Percentiles rank a stretch among this genome's conserved stretches.
phyloP scores from a whole-genome alignment of 1,284 basidiomycete genomes.

The Tilletia indica region DNA sequence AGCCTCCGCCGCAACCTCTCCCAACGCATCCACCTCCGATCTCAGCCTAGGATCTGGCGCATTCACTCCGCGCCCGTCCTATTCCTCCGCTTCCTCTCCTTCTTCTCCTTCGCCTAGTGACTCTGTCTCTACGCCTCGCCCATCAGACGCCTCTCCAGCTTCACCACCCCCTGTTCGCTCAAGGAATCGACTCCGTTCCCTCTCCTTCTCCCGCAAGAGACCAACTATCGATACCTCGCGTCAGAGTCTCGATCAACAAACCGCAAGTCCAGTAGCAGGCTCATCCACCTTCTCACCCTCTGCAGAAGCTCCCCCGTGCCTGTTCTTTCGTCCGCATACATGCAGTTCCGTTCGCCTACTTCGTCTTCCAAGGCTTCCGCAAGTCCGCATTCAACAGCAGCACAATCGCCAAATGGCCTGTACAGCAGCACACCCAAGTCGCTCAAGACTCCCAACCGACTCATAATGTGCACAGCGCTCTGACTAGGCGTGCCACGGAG shows the following conservation, averaged over 20 bases:
- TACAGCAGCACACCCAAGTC: background rate
- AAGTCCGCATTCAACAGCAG: background rate
- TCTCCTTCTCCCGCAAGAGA: constrained; percentile 6
- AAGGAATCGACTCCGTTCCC: background rate
- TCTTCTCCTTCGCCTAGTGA: background rate
- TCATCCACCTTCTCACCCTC: background rate
- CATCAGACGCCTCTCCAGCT: too few relatives aligned
- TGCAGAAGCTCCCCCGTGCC: background rate
- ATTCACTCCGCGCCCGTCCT: background rate
- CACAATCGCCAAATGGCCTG: background rate
- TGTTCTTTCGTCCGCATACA: constrained; percentile 3
- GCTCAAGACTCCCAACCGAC: background rate
- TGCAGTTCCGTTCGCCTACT: background rate
- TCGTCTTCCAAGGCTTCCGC: background rate
- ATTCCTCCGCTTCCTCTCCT: background rate
- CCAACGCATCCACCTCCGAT: background rate
- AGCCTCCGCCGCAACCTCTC: background rate
- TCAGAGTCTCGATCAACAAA: background rate
- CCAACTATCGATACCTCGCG: background rate
- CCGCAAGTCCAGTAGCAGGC: background rate
- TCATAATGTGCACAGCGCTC: too few relatives aligned
- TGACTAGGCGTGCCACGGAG: too few relatives aligned
- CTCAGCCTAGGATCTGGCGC: background rate
- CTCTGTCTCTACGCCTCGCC: background rate
- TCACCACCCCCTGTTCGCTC: background rate